Conservation (phyloP, 371 early-diverging fungal genomes). For the Batrachochytrium dendrobatidis region DNA sequence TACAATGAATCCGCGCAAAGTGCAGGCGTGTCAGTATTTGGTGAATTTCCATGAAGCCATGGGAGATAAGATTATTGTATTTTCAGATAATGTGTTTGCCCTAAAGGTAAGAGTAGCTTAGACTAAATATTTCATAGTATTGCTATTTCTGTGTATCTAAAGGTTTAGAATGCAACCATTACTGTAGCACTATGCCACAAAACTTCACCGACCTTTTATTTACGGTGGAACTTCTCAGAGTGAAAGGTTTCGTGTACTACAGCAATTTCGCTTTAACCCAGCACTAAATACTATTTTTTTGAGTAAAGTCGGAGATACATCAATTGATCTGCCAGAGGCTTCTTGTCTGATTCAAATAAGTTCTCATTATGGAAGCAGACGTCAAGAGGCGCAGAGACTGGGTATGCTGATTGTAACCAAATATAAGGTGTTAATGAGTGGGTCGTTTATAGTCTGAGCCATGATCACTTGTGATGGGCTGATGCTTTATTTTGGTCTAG, state of each 20-base stretch:
- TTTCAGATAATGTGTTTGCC: conserved; percentile 99
- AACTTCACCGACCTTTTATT: conserved; percentile 90
- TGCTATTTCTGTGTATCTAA: background rate
- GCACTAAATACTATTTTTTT: conserved; percentile 93
- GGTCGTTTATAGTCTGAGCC: no score
- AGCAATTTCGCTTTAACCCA: conserved; percentile 86
- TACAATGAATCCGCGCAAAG: conserved; percentile 99
- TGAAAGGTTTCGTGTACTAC: conserved; percentile 92
- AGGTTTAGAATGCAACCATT: conserved; percentile 6
- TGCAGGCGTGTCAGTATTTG: conserved; percentile 96
- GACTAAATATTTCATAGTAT: background rate
- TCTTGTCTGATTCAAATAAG: conserved; percentile 98
- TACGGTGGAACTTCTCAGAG: conserved; percentile 95
- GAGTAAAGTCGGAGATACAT: conserved; percentile 99
- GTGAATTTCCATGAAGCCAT: conserved; percentile 91
- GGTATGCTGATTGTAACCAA: no score
- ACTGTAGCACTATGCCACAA: conserved; percentile 79
- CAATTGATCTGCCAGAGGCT: conserved; percentile 99
- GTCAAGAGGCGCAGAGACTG: conserved; percentile 99
- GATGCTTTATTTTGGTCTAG: background rate
- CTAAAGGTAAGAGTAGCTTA: conserved; percentile 54
- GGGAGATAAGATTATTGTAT: conserved; percentile 99
- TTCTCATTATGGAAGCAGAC: conserved; percentile 96
- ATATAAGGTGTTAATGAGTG: background rate
- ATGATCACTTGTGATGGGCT: background rate